Evolutionary conservation across 1,139 yeast species (phyloP).

Genomic region (Blastobotrys serpentis): DNA sequence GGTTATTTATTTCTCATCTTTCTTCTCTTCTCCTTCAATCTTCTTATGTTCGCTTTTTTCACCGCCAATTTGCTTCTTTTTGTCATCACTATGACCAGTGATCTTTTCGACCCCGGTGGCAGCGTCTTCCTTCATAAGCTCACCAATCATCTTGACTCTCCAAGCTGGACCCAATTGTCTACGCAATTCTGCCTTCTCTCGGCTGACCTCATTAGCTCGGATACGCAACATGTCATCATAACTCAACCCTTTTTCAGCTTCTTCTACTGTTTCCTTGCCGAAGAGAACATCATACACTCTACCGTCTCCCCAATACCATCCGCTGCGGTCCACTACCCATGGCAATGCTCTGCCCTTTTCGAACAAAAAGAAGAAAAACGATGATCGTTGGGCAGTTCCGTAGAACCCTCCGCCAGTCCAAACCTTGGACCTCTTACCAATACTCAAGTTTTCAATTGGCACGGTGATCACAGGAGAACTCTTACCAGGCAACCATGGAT

Average conservation of each 20-base stretch:
- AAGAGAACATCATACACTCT: constrained; percentile 76
- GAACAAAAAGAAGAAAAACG: constrained; percentile 70
- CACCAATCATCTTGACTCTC: constrained; percentile 38
- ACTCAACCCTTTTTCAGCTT: constrained; percentile 73
- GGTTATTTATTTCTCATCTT: too few species aligned
- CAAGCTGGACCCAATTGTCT: constrained; percentile 42
- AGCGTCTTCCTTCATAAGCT: constrained; percentile 39
- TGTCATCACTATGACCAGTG: not conserved
- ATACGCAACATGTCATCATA: constrained; percentile 51
- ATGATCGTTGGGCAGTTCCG: constrained; percentile 73
- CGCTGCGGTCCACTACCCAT: constrained; percentile 81
- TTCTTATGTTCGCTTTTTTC: not conserved
- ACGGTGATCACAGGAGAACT: constrained; percentile 74
- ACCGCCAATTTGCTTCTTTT: not conserved
- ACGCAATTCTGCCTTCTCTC: constrained; percentile 37
- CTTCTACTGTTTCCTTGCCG: constrained; percentile 73
- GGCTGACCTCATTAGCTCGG: constrained; percentile 33
- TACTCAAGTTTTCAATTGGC: constrained; percentile 54
- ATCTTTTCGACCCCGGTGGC: constrained; percentile 20
- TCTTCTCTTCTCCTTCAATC: not conserved
- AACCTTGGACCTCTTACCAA: constrained; percentile 63
- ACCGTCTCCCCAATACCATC: constrained; percentile 92
- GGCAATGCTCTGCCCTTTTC: constrained; percentile 57
- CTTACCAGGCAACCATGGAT: constrained; percentile 71
- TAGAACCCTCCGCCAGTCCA: constrained; percentile 88